phyloP scores from a whole-genome alignment of 768 basidiomycete species.

The Plicaturopsis crispa region DNA sequence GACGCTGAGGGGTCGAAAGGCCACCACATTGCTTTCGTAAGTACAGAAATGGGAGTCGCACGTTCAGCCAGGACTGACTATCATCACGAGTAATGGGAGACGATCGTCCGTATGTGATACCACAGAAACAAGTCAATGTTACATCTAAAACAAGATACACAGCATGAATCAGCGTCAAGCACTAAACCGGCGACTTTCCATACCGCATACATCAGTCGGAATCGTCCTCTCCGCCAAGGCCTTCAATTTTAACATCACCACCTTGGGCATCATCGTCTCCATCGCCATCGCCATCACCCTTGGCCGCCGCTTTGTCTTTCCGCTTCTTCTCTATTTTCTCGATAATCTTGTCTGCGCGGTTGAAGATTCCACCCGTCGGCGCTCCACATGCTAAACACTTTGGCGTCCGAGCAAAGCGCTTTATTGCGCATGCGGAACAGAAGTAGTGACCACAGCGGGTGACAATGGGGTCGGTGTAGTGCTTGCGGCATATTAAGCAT shows the following conservation, averaged over 20 bases:
- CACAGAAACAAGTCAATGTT: too few species aligned
- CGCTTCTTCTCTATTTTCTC: slow-evolving; percentile 76
- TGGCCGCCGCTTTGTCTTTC: slow-evolving; percentile 46
- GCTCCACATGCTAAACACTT: slow-evolving; percentile 94
- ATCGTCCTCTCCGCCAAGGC: slow-evolving; percentile 33
- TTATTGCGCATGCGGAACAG: slow-evolving; percentile 92
- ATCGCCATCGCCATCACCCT: slow-evolving; percentile 38
- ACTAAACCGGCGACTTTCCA: too few species aligned
- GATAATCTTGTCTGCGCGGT: slow-evolving; percentile 88
- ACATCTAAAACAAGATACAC: too few species aligned
- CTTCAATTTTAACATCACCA: slow-evolving; percentile 53
- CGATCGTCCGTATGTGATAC: too few species aligned
- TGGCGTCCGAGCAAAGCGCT: slow-evolving; percentile 87
- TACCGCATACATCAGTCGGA: too few species aligned
- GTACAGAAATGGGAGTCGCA: too few species aligned
- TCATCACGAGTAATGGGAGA: too few species aligned
- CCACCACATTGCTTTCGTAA: too few species aligned
- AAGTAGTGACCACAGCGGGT: slow-evolving; percentile 98
- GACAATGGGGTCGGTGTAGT: slow-evolving; percentile 90
- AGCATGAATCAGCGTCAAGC: too few species aligned
- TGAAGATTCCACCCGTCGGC: slow-evolving; percentile 94
- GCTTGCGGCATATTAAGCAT: slow-evolving; percentile 94
- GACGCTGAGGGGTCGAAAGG: too few species aligned
- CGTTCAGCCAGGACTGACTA: too few species aligned
- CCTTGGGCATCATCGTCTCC: slow-evolving; percentile 30